Evolutionary conservation across 1,284 basidiomycete genomes (phyloP), one percentile per base, ranked within the genome.

Genomic region (Polyporus tsugae): DNA sequence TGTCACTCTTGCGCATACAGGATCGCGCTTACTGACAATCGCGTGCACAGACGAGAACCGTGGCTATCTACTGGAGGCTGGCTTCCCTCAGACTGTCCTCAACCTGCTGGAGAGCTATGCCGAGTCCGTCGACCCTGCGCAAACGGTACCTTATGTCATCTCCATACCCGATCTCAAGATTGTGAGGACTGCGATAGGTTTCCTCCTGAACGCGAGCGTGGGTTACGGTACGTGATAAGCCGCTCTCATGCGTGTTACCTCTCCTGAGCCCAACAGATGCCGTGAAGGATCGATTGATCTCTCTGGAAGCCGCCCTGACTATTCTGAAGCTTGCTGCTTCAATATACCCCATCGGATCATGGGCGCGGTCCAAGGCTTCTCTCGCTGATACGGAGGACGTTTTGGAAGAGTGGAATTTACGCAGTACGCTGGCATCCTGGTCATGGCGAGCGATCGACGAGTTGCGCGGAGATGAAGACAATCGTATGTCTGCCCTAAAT

Each of bases 121-220:
- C 39, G 89, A 90, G 44, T 79, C 80, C 17, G 78, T 91, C 29
- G 83, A 85, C 13, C 74, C 83, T 33, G 81, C 82, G 0, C 78
- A 80, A 55, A 61, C 74, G 36, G 78, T 79, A 57, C 87, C 88
- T 19, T 77, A 88, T 19, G 80, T 86, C 25, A 79, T 92, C 33
- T 82, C 87, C 57, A 81, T 86, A 62, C 78, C 85, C 10, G 89
- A 94, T 75, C 85, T 95, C 49, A 91, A 87, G 75, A 83, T 95
- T 67, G 83, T 95, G 63, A 89, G 90, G 75, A 95, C 93, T 4
- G 87, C 92, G 4, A 86, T 95, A 65, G 95, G 95, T 4, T 91
- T 92, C 7, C 82, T 96, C 36, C 80, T 96, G 61, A 96, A 96
- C 75, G 87, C 91, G 25, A 91, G 91, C 72, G 84, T 96, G 65